phyloP scores from a whole-genome alignment of 371 early-diverging fungal genomes.

The Choanephora cucurbitarum region DNA sequence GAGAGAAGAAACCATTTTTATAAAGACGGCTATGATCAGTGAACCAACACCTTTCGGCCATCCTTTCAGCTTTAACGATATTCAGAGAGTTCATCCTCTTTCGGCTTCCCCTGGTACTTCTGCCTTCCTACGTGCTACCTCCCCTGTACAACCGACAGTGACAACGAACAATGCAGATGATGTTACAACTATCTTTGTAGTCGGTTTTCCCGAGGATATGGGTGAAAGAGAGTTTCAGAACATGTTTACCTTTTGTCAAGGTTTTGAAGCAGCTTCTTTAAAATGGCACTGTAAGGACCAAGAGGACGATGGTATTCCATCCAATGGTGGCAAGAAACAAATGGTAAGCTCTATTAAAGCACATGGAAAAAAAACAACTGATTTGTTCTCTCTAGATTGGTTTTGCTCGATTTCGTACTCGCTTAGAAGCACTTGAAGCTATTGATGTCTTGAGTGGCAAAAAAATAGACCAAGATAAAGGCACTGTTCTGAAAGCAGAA shows the following conservation, averaged over 20 bases:
- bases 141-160: conserved; percentile 16
- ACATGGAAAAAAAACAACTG: too few species aligned
- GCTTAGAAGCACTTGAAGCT: conserved; percentile 85
- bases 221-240: conserved; percentile 95
- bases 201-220: conserved; percentile 97
- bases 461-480: conserved; percentile 83
- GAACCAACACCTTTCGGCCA: conserved; percentile 28
- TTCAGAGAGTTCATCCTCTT: conserved; percentile 28
- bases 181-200: conserved; percentile 94
- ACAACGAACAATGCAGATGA: conserved; percentile 40
- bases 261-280: conserved; percentile 92
- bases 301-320: conserved; percentile 47
- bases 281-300: conserved; percentile 75
- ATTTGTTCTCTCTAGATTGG: conserved; percentile 88
- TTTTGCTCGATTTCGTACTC: conserved; percentile 91
- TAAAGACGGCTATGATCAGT: conserved; percentile 37
- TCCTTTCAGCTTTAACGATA: conserved; percentile 28
- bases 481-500: conserved; percentile 88
- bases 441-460: conserved; percentile 85
- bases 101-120: conserved; percentile 22
- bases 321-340: conserved; percentile 63
- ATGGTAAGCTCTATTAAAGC: conserved; percentile 77
- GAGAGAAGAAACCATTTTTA: too few species aligned
- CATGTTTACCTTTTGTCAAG: conserved; percentile 93
- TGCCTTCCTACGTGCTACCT: conserved; percentile 17